Conservation (phyloP, 1,284 basidiomycete genomes). For the Cryptococcus jaspeensis region DNA sequence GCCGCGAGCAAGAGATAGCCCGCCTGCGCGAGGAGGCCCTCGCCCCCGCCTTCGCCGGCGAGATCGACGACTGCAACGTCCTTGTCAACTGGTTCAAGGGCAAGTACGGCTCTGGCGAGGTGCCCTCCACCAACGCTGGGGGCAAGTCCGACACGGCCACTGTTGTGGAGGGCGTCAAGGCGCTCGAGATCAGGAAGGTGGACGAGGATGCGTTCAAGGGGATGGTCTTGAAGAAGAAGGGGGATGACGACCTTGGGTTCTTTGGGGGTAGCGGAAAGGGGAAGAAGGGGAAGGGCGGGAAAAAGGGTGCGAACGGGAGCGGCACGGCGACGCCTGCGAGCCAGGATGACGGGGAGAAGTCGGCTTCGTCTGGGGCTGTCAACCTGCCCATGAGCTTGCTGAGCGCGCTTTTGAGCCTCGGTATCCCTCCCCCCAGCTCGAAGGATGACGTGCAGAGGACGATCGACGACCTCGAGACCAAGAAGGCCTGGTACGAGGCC, state of each 20-base stretch:
- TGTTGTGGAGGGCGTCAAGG: conserved; percentile 71
- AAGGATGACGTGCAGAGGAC: conserved; percentile 76
- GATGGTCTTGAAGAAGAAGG: conserved; percentile 84
- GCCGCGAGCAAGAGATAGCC: conserved; percentile 76
- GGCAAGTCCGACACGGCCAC: conserved; percentile 32
- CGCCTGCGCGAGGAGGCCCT: conserved; percentile 88
- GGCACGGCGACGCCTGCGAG: conserved; percentile 47
- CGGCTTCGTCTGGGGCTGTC: conserved; percentile 55
- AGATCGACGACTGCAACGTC: conserved; percentile 86
- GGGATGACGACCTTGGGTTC: conserved; percentile 85
- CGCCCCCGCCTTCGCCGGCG: conserved; percentile 81
- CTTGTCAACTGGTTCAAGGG: conserved; percentile 82
- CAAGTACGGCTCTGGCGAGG: conserved; percentile 57
- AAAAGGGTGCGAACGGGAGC: conserved; percentile 63
- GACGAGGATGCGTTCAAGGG: conserved; percentile 66
- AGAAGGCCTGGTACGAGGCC: conserved; percentile 88
- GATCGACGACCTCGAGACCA: conserved; percentile 86
- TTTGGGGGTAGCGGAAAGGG: conserved; percentile 62
- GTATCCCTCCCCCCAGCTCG: conserved; percentile 84
- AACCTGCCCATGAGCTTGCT: conserved; percentile 84
- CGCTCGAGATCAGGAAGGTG: conserved; percentile 81
- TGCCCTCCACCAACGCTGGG: conserved; percentile 41
- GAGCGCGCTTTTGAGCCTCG: conserved; percentile 79
- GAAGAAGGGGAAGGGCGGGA: conserved; percentile 29
- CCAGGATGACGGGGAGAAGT: conserved; percentile 26